Base-by-base conservation (phyloP, 768 basidiomycete genomes). In the Calocybe gangraenosa region DNA sequence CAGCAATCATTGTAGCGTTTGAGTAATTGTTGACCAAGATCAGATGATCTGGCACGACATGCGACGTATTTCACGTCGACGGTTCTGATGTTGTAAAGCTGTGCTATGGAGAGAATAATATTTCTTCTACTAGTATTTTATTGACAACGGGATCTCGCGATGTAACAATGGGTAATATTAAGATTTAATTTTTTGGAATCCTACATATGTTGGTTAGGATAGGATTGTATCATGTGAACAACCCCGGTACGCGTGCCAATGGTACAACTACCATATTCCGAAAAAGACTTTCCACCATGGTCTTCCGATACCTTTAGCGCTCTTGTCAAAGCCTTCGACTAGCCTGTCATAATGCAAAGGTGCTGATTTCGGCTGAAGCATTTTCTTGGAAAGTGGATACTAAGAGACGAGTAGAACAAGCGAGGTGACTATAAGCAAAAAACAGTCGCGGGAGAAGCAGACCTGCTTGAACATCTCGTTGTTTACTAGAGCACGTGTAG, bases 261-360 rank as follows among this genome's bases (percentile, higher is more conserved):
- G 3, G 8, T 25, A 37, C 28, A 21, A 37, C 65, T 73, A 82
- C 86, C 87, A 88, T 47, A 88, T 71, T 31, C 78, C 78, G 53
- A 91, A 82, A 62, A 91, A 86, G 34, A 84, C 66, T 61, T 91
- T 88, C 88, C 88, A 91, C 83, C 83, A 82, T 2, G 88, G 86
- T 44, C 88, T 69, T 25, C 75, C 75, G 35, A 88, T 84, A n/a
- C 88, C 88, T 56, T 81, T 69, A 9, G 79, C 75, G 54, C 84
- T 86, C 65, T 84, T 86, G 47, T 87, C 80, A 49, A 83, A 80
- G 4, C 79, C 88, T 54, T 87, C 84, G 1, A 79, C 70, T 7
- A 92, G 74, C 19, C 84, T 78, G 35, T 80, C 72, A 54, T 92
- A 92, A 63, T 92, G 79, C 41, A 71, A 65, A 20, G 87, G 87